Base-by-base conservation (phyloP, 768 basidiomycete species). In the Collybiopsis luxurians region DNA sequence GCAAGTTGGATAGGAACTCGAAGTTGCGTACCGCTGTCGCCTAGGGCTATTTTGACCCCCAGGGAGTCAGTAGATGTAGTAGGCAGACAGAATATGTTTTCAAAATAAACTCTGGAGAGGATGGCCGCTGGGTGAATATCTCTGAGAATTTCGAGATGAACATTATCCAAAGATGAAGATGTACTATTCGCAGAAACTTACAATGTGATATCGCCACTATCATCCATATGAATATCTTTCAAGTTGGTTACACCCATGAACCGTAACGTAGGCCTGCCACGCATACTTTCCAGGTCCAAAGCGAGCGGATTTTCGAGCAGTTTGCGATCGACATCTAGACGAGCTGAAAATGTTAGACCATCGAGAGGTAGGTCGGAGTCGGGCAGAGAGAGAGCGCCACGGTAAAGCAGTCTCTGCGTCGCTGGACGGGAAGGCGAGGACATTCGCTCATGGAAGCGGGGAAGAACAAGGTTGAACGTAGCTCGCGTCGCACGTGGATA, bases 241-340 rank as follows among this genome's bases (percentile, higher is more conserved):
- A 89, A 67, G 27, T 72, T 74, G 17, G 81, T 76, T 0, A 76
- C 74, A 2, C 83, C 86, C 48, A 83, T 72, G 57, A 88, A 79
- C 34, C 81, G 76, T 19, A 92, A 69, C 24, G 80, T 79, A 1
- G 85, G 86, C 19, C 87, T 71, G 17, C 88, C 86, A 38, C 89
- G 88, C 88, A 92, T 90, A 68, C 84, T 89, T 69, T 91, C 90
- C 50, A 92, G 67, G 0, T 87, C 84, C 21, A 91, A 69, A 3
- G 90, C 86, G 12, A 91, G 73, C 0, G 85, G 84, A 60, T 87
- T 89, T 59, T 86, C 74, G 21, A 91, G 75, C 13, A 92, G 71
- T 17, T 75, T 74, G 23, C 64, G 57, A 4, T 73, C 66, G 1
- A 76, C 69, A 36, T 78, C 76, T 3, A 84, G 66, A 0, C 75